phyloP scores from a whole-genome alignment of 768 basidiomycete species.

The Leccinum incarnatum region DNA sequence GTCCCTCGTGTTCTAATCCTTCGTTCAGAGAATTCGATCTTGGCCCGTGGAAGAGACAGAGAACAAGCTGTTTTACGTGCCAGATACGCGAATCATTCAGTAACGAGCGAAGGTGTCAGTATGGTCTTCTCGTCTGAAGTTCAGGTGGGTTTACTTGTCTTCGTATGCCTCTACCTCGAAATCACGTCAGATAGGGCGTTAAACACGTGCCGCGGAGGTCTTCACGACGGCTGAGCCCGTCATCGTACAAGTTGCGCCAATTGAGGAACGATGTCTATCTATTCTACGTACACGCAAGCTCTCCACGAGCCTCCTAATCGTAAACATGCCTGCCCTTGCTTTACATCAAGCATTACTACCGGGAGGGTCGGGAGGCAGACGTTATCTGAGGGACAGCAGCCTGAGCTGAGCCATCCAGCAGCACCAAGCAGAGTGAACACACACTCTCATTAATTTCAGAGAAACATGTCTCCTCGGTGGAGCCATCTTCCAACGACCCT shows the following conservation, averaged over 20 bases:
- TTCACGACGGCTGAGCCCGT: conserved; percentile 1
- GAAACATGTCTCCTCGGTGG: conserved; percentile 26
- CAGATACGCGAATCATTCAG: conserved; percentile 1
- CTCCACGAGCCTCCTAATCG: conserved; percentile 1
- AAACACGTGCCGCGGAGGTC: conserved; percentile 21
- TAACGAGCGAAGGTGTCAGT: background rate
- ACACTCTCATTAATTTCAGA: conserved; percentile 27
- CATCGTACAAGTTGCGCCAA: conserved; percentile 10
- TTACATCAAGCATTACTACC: background rate
- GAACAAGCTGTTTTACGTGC: conserved; percentile 20
- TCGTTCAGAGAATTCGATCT: conserved; percentile 1
- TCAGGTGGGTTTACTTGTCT: background rate
- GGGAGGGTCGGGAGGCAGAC: background rate
- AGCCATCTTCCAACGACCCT: conserved; percentile 21
- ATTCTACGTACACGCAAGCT: conserved; percentile 14
- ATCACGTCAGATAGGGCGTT: conserved; percentile 11
- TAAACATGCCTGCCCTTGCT: conserved; percentile 1
- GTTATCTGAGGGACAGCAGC: background rate
- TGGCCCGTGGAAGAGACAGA: background rate
- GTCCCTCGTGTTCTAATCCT: conserved; percentile 22
- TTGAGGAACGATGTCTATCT: conserved; percentile 10
- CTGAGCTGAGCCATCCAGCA: conserved; percentile 4
- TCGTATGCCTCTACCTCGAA: conserved; percentile 3
- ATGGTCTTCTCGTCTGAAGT: background rate
- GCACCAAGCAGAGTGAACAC: conserved; percentile 16